Conservation (phyloP, 2,329 filamentous ascomycete species). For the Claviceps purpurea region DNA sequence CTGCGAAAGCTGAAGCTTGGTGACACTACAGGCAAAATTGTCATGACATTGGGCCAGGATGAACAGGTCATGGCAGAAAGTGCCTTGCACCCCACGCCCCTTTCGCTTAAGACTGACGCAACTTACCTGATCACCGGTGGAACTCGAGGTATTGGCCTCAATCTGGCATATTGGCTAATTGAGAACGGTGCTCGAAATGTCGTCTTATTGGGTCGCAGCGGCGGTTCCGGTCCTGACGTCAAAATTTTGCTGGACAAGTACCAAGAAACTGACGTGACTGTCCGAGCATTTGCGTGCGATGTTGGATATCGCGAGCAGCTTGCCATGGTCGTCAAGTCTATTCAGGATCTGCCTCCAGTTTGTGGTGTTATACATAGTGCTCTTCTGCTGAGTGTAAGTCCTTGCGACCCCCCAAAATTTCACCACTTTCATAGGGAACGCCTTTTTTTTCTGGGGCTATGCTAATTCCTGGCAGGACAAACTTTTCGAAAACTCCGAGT, state of each 20-base stretch:
- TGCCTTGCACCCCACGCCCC: background rate
- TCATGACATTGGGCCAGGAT: constrained; percentile 15
- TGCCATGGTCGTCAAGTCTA: background rate
- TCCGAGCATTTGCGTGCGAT: constrained; percentile 22
- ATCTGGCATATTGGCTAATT: constrained; percentile 3
- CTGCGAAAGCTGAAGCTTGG: constrained; percentile 27
- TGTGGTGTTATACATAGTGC: constrained; percentile 16
- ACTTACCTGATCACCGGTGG: constrained; percentile 5
- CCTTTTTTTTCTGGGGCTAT: background rate
- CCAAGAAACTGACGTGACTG: constrained; percentile 17
- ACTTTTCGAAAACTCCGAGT: constrained; percentile 22
- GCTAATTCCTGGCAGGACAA: constrained; percentile 12
- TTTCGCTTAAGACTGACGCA: constrained; percentile 1
- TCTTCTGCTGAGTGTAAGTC: constrained; percentile 22
- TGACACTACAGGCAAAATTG: constrained; percentile 27
- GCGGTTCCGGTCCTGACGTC: constrained; percentile 4
- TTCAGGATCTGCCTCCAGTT: constrained; percentile 12
- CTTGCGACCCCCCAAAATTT: background rate
- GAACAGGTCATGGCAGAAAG: constrained; percentile 6
- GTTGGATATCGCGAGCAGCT: constrained; percentile 20
- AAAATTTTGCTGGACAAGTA: constrained; percentile 1
- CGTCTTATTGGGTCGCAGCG: constrained; percentile 2
- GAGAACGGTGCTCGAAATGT: constrained; percentile 3
- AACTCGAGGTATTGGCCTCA: constrained; percentile 3
- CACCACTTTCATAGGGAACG: background rate